Percentiles rank a stretch among this genome's conserved stretches.
phyloP scores from a whole-genome alignment of 148 eudicot species.

The Hydrangea macrophylla region DNA sequence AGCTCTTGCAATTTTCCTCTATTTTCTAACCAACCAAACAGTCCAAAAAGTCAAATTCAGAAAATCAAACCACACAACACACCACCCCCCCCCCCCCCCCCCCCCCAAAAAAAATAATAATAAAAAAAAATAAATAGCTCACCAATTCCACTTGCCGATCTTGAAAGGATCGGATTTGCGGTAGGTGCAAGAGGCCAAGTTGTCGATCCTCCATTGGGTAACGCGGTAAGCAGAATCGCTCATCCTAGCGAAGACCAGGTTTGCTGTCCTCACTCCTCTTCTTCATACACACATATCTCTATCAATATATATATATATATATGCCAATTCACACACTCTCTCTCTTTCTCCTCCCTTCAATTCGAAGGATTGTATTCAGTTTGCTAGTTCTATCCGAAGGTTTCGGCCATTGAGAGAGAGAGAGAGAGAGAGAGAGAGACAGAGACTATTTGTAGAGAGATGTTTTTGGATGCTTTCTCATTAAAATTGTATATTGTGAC shows the following conservation, averaged over 20 bases:
- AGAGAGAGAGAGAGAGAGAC: conserved; percentile 17
- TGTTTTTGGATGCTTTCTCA: background rate
- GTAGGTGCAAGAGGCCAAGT: conserved; percentile 59
- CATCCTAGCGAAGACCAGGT: conserved; percentile 58
- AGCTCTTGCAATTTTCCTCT: background rate
- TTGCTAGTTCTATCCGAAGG: conserved; percentile 12
- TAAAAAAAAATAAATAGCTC: too few species aligned
- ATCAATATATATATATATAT: background rate
- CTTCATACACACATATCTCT: conserved; percentile 18
- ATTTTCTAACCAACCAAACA: background rate
- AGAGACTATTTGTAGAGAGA: background rate
- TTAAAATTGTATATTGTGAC: background rate
- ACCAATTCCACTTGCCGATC: conserved; percentile 83
- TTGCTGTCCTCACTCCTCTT: conserved; percentile 18
- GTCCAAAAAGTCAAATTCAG: background rate
- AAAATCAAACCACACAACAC: too few species aligned
- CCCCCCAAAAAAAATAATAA: too few species aligned
- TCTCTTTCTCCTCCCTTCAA: background rate
- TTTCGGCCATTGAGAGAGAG: conserved; percentile 38
- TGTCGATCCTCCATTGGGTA: conserved; percentile 83
- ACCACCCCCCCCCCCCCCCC: too few species aligned
- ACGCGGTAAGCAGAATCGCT: conserved; percentile 63
- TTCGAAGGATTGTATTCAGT: background rate
- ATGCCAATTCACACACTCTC: conserved; percentile 2
- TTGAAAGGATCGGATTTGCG: conserved; percentile 85